These are phyloP conservation scores for Ustilago xerochloae DNA, from an alignment of 1,284 basidiomycete genomes.

Conservation along the genomic window DNA sequence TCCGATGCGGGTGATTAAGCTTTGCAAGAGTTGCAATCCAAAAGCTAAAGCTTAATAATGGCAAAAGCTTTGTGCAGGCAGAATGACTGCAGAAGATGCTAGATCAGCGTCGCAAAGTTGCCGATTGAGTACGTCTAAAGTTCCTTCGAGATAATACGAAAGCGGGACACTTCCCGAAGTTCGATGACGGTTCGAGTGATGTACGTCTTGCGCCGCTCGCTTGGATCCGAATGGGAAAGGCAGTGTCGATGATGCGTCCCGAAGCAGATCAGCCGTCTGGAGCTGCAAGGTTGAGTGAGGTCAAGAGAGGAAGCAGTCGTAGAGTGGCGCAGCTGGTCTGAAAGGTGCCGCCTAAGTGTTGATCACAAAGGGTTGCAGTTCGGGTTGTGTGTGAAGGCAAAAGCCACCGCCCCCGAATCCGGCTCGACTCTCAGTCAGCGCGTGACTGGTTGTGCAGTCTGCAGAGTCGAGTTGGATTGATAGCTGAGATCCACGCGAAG, in stretches of 20 bases:
- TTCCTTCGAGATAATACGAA: too few species aligned
- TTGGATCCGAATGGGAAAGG: too few species aligned
- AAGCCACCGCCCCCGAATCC: slow-evolving; percentile 5
- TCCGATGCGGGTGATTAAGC: neutral
- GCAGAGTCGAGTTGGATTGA: neutral
- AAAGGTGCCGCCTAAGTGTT: too few species aligned
- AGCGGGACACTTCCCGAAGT: neutral
- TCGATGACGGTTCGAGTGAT: too few species aligned
- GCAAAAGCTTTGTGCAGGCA: too few species aligned
- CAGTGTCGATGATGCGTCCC: neutral
- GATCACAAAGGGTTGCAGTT: slow-evolving; percentile 15
- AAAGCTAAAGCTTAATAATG: neutral
- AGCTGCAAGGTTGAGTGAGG: neutral
- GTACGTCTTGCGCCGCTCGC: too few species aligned
- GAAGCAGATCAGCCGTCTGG: slow-evolving; percentile 1
- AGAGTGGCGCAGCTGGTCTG: neutral
- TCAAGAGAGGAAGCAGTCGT: neutral
- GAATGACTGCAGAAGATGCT: neutral
- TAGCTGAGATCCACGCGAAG: neutral
- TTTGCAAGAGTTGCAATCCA: too few species aligned
- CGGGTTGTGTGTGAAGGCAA: neutral
- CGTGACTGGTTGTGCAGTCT: slow-evolving; percentile 8
- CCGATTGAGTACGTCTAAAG: too few species aligned
- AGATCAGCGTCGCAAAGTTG: too few species aligned
- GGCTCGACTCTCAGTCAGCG: slow-evolving; percentile 33